Evolutionary conservation across 2,329 filamentous ascomycete genomes (phyloP), one percentile per base, ranked within the genome.

Genomic region (Hortaea werneckii): DNA sequence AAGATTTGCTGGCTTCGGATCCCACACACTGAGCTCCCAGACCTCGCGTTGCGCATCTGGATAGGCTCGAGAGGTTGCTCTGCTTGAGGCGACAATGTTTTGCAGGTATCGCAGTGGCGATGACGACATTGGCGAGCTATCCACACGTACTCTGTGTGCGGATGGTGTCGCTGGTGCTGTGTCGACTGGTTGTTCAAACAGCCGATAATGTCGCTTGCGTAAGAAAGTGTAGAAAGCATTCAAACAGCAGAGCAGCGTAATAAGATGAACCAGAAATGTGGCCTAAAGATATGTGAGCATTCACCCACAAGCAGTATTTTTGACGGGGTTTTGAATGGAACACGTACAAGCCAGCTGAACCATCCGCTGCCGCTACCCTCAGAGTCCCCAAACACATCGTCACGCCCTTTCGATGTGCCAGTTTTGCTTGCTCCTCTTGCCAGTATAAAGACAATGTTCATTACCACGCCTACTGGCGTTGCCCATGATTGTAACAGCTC

Each of bases 11-110:
- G 89, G 87, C 40, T 90, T 77, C 30, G 94, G 92, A 62, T 96
- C 89, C 92, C 92, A 98, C 5, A 96, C 76, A 1, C 83, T 78
- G 42, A 98, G 69, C 66, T 98, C 89, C 92, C 92, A 98, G 7
- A 98, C 92, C 65, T 98, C 89, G 8, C 83, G 78, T 27, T 78
- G 77, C 46, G 82, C 79, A 61, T 92, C 83, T 0, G 90, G 87
- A 65, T 95, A 85, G 28, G 87, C 84, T 60, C 88, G 80, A 27
- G 85, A 82, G 53, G 89, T 80, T n/a, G 88, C 86, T 20, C 79
- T 82, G 32, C 82, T 79, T 10, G 60, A 69, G 1, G 79, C 74
- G 30, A 95, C 67, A 39, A 86, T 71, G 51, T 76, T 79, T 28
- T 81, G 77, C 34, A 96, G 65, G 47, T 87, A 82, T 44, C 82